A percentile compares a stretch with the other conserved stretches of the same genome.
These are phyloP conservation scores for Thalassiosira sp. DNA, from an alignment of 352 stramenopile species.

Conservation along the genomic window DNA sequence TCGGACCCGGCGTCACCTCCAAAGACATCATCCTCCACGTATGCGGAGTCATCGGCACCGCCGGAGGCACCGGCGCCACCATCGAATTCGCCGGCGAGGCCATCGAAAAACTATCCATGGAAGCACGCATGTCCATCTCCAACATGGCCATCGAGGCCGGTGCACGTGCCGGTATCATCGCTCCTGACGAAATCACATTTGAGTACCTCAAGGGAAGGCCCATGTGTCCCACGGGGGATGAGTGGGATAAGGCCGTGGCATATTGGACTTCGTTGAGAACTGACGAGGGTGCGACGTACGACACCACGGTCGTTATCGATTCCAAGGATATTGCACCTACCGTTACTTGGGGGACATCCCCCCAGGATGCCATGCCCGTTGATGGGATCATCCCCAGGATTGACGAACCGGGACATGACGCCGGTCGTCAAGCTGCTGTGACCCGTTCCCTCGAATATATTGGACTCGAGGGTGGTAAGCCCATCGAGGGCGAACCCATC, in stretches of 20 bases:
- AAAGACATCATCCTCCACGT: conserved; percentile 89
- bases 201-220: conserved; percentile 86
- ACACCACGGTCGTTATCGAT: conserved; percentile 82
- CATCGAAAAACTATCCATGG: conserved; percentile 84
- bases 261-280: conserved; percentile 82
- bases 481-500: conserved; percentile 81
- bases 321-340: conserved; percentile 85
- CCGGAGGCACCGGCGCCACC: conserved; percentile 85
- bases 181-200: conserved; percentile 86
- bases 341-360: conserved; percentile 86
- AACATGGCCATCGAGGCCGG: conserved; percentile 91
- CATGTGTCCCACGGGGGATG: conserved; percentile 80
- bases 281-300: conserved; percentile 82
- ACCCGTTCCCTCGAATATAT: conserved; percentile 86
- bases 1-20: conserved; percentile 78
- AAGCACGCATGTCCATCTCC: conserved; percentile 87
- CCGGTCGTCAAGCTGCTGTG: conserved; percentile 75
- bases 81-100: conserved; percentile 88
- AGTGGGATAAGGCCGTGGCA: conserved; percentile 82
- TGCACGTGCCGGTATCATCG: conserved; percentile 86
- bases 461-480: conserved; percentile 81
- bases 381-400: conserved; percentile 78
- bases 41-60: conserved; percentile 87
- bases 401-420: conserved; percentile 47
- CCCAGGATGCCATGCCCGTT: conserved; percentile 84